phyloP scores from a whole-genome alignment of 1,284 basidiomycete genomes.

The Puccinia horiana region DNA sequence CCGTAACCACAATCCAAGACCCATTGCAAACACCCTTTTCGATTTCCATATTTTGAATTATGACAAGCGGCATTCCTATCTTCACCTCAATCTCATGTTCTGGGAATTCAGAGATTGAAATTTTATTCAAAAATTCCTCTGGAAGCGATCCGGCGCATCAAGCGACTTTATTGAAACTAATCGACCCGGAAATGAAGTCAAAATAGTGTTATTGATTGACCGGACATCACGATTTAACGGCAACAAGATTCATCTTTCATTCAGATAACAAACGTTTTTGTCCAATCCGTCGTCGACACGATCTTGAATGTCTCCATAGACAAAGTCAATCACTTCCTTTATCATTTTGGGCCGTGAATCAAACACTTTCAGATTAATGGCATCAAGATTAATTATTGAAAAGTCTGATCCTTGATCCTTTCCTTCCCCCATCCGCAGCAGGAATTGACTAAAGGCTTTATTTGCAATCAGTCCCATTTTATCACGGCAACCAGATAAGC shows the following conservation, averaged over 20 bases:
- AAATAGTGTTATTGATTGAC: too few relatives aligned
- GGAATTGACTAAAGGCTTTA: background rate
- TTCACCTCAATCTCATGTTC: background rate
- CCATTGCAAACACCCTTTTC: constrained; percentile 14
- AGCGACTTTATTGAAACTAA: too few relatives aligned
- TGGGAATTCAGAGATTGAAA: background rate
- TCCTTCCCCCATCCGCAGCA: background rate
- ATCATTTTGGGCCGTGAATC: too few relatives aligned
- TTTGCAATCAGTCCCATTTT: too few relatives aligned
- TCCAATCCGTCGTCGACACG: too few relatives aligned
- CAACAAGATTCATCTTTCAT: too few relatives aligned
- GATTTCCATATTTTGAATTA: background rate
- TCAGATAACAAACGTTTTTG: too few relatives aligned
- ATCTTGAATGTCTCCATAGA: too few relatives aligned
- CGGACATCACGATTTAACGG: too few relatives aligned
- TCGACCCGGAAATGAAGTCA: too few relatives aligned
- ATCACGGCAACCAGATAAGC: background rate
- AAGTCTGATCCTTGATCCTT: background rate
- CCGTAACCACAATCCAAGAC: background rate
- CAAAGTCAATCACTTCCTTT: too few relatives aligned
- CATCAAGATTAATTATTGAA: background rate
- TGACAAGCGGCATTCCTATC: background rate
- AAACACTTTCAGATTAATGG: background rate
- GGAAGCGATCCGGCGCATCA: too few relatives aligned
- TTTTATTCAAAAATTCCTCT: background rate